Base-by-base conservation (phyloP, 192 early-diverging fungal genomes). In the Coemansia sp. region DNA sequence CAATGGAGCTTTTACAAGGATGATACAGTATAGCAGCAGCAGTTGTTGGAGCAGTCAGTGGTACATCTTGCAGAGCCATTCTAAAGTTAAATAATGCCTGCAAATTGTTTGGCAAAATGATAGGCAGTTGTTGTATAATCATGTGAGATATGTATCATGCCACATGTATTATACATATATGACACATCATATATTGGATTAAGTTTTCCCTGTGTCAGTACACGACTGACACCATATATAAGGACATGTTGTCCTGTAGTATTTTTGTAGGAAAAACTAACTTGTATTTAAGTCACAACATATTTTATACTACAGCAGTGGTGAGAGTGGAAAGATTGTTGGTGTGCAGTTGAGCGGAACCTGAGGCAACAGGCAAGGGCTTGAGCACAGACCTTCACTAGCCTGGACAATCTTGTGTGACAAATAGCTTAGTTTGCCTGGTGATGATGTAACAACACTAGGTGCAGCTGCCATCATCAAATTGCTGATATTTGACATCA, bases 11-110 rank as follows among this genome's bases (percentile, higher is more conserved):
- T 22, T 56, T 25, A 9, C 76, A 71, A 3, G 71, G 76, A 7
- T 63, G 75, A 19, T 31, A 61, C 6, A 3, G 1, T 3, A 45
- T 12, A 5, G 16, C 2, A 8, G 37, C 16, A 16, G 41, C 41
- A n/a, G 41, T 3, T 14, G 14, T n/a, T 45, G 41, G 41, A n/a
- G 41, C 41, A 35, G 6, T 35, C 31, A 7, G 31, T 5, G 16
- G 41, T 45, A 45, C 41, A n/a, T 69, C 67, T 23, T 63, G 56
- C 22, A 80, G 47, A 11, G 71, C 71, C 56, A 74, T 67, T 35
- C 77, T 54, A 21, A 71, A 68, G 59, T 80, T 71, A 60, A 80
- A 71, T 10, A 71, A 80, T 2, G 77, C 77, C 48, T 80, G 67
- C n/a, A 80, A 65, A 45, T 80, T 74, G 50, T 80, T 80, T 38